Conservation (phyloP, 2,329 filamentous ascomycete species). For the Fusarium irregulare region DNA sequence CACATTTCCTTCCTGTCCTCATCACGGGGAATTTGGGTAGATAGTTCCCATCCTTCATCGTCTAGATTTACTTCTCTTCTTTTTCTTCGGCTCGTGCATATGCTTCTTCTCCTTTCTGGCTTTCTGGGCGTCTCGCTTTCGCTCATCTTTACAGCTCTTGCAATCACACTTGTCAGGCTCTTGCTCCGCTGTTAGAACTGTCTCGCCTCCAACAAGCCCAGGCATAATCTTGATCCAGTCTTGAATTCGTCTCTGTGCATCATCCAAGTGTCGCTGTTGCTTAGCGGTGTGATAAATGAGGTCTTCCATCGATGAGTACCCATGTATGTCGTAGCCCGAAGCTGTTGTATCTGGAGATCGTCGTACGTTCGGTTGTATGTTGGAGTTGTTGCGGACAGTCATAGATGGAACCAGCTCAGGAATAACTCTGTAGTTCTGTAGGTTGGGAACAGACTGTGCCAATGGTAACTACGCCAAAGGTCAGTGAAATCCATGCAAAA, state of each 20-base stretch:
- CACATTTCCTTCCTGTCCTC: too few species aligned
- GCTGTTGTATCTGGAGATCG: background rate
- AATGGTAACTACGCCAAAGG: background rate
- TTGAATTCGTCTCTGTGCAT: conserved; percentile 24
- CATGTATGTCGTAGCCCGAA: background rate
- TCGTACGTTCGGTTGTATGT: background rate
- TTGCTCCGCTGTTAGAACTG: background rate
- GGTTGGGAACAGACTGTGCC: background rate
- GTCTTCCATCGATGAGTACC: conserved; percentile 12
- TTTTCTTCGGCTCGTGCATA: background rate
- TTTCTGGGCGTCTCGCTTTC: background rate
- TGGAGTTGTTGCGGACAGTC: background rate
- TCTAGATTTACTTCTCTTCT: background rate
- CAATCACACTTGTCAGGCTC: background rate
- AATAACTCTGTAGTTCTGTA: background rate
- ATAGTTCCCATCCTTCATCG: background rate
- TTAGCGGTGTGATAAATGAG: conserved; percentile 19
- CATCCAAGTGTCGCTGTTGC: conserved; percentile 16
- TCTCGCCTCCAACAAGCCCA: background rate
- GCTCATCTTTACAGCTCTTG: background rate
- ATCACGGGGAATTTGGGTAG: background rate
- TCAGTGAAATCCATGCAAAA: background rate
- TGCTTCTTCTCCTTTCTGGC: background rate
- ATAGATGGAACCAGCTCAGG: background rate
- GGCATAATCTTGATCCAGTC: conserved; percentile 35